These are phyloP conservation scores for Aegilops umbellulata DNA, from an alignment of 176 grass and related monocot species.

Conservation along the genomic window DNA sequence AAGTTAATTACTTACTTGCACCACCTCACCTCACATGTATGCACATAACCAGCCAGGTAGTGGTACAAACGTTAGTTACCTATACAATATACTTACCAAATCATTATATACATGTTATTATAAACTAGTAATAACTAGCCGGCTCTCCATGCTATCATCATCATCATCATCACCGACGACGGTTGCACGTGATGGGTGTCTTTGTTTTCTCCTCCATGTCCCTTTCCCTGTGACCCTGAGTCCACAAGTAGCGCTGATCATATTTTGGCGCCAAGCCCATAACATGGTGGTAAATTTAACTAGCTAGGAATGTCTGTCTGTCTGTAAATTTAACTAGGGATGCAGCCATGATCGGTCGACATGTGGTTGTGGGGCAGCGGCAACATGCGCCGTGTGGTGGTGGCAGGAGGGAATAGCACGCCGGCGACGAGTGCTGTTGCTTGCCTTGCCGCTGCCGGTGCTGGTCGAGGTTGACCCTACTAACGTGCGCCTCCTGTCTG, in stretches of 20 bases:
- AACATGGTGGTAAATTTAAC: background rate
- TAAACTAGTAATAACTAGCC: background rate
- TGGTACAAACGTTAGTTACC: background rate
- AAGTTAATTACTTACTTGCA: background rate
- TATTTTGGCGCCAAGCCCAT: conserved; percentile 21
- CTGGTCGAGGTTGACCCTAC: conserved; percentile 37
- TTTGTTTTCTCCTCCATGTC: background rate
- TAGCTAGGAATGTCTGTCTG: too few species aligned
- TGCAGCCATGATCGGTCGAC: background rate
- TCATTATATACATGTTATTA: conserved; percentile 18
- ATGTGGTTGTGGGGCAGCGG: background rate
- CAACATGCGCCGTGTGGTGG: conserved; percentile 15
- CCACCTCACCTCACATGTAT: background rate
- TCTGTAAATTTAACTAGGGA: background rate
- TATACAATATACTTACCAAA: background rate
- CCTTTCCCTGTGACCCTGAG: background rate
- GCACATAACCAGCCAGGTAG: conserved; percentile 2
- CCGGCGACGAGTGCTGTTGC: background rate
- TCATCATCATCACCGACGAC: too few species aligned
- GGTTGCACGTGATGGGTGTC: background rate
- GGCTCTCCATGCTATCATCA: background rate
- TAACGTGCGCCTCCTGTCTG: conserved; percentile 35
- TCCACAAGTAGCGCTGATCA: background rate
- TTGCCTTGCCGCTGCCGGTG: background rate
- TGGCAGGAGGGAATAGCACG: conserved; percentile 20